These are phyloP conservation scores for Cyclotella sp. DNA, from an alignment of 108 stramenopile genomes.

Conservation along the genomic window DNA sequence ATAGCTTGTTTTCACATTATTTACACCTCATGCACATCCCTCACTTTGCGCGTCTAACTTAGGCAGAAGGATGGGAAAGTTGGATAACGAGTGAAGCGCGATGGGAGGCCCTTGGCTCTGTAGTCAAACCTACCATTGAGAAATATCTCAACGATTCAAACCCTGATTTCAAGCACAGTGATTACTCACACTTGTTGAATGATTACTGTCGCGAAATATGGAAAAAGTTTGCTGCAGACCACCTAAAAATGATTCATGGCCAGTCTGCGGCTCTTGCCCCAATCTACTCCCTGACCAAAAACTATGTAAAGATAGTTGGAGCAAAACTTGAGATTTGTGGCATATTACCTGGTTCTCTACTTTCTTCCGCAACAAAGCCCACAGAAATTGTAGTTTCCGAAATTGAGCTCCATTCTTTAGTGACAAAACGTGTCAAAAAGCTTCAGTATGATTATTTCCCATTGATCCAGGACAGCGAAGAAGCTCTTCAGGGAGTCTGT, in stretches of 20 bases:
- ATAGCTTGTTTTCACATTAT: too few relatives aligned
- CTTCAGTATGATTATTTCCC: constrained; percentile 32
- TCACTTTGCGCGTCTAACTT: too few relatives aligned
- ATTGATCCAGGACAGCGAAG: constrained; percentile 14
- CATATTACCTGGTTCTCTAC: neutral
- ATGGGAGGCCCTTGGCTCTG: constrained; percentile 10
- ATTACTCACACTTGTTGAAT: neutral
- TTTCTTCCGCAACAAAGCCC: neutral
- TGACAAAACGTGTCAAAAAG: constrained; percentile 12
- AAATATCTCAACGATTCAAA: constrained; percentile 8
- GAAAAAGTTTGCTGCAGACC: constrained; percentile 1
- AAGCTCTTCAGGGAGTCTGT: constrained; percentile 5
- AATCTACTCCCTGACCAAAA: constrained; percentile 7
- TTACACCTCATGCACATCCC: too few relatives aligned
- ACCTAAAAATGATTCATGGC: neutral
- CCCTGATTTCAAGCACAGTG: neutral
- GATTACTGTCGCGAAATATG: constrained; percentile 4
- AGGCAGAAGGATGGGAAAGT: constrained; percentile 18
- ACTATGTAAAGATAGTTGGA: constrained; percentile 13
- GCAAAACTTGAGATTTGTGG: constrained; percentile 5
- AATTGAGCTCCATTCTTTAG: constrained; percentile 5
- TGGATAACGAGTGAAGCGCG: constrained; percentile 19
- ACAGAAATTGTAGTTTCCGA: neutral
- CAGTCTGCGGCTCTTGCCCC: constrained; percentile 9
- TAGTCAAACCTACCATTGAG: constrained; percentile 8